Evolutionary conservation across 345 rosid genomes (phyloP), one percentile per base, ranked within the genome.

Genomic region (Geranium rotundifolium): DNA sequence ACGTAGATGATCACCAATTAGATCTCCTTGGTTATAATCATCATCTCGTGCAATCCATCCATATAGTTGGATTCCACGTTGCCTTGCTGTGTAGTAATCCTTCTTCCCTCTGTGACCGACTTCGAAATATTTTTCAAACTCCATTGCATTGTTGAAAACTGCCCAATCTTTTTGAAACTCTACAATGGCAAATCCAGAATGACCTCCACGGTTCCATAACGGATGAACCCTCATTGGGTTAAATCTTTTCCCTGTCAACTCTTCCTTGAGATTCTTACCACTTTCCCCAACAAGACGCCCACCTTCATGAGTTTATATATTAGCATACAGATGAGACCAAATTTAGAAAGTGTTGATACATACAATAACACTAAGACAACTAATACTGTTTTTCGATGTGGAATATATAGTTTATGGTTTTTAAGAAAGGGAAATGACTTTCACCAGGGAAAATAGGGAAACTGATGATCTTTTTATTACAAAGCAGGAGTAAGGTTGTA

Each of bases 31-130:
- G 41, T 72, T 1, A 59, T 70, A 91, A 63, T 86, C 95, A 30
- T 72, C 82, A 31, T 76, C 86, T 17, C 85, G 60, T 7, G 90
- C 91, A 62, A 86, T 67, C 97, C 97, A 88, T 59, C 87, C 96
- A 70, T 76, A 88, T 50, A 67, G 55, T 58, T 62, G 73, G 54
- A 73, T 69, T 63, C 82, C 84, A 57, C 55, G 58, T 56, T 66
- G 8, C 62, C 65, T 73, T 2, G 61, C 66, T 0, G 57, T 29
- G 67, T 17, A 58, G 60, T 70, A 87, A 17, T 88, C 84, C 66
- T 57, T 76, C 77, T 69, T 82, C 52, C 96, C 96, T 63, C 73
- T 57, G 12, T 16, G 57, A 29, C 74, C 66, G 50, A 52, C 62
- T 55, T 72, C 69, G 62, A 73, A 85, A 29, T 80, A 70, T 56